Conservation (phyloP, 2,329 filamentous ascomycete species). For the Pestalotiopsis sp. region DNA sequence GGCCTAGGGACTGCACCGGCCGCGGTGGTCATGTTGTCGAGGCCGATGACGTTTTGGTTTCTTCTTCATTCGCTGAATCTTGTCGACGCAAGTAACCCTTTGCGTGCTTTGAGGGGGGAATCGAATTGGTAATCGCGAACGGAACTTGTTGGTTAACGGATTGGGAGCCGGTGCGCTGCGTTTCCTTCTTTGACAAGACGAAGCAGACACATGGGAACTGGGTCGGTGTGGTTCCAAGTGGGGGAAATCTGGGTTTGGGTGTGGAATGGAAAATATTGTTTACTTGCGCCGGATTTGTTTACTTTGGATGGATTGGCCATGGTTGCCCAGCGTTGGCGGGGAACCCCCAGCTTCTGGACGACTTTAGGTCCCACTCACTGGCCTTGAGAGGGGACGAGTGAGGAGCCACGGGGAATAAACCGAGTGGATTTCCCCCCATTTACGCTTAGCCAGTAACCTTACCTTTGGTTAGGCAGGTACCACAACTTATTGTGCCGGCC, state of each 20-base stretch:
- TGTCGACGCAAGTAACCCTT: neutral
- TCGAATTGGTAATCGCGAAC: neutral
- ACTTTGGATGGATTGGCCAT: neutral
- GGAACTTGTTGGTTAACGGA: neutral
- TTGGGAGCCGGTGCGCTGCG: neutral
- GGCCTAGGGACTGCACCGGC: constrained; percentile 18
- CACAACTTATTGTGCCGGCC: too few relatives aligned
- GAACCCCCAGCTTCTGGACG: neutral
- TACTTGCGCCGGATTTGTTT: neutral
- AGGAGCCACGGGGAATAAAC: neutral
- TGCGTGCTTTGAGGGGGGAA: neutral
- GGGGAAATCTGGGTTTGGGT: neutral
- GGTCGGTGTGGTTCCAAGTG: neutral
- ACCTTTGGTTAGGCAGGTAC: too few relatives aligned
- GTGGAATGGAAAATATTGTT: neutral
- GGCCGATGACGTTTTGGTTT: neutral
- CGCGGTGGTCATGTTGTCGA: constrained; percentile 21
- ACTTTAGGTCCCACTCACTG: too few relatives aligned
- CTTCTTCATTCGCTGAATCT: neutral
- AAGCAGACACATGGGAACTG: neutral
- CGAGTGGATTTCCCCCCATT: neutral
- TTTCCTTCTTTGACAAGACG: too few relatives aligned
- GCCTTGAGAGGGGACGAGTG: neutral
- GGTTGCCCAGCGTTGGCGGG: neutral
- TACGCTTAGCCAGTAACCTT: too few relatives aligned